phyloP scores from a whole-genome alignment of 768 basidiomycete species.

The Boletus rubroflammeus region DNA sequence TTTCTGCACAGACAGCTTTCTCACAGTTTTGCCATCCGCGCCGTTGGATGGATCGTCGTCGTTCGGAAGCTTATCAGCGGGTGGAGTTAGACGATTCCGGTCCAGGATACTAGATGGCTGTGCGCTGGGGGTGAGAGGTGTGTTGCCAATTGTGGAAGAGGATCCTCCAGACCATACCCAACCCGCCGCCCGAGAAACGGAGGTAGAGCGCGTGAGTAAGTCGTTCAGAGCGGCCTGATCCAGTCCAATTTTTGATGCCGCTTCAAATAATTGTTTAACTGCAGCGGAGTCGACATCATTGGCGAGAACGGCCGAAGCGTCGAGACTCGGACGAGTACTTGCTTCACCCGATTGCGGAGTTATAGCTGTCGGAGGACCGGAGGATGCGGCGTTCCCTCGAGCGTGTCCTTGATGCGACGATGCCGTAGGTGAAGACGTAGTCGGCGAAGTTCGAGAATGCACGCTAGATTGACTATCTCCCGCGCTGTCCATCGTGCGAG shows the following conservation, averaged over 20 bases:
- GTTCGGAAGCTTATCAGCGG: conserved; percentile 25
- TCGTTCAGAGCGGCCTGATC: conserved; percentile 70
- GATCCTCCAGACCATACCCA: conserved; percentile 34
- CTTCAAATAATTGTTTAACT: conserved; percentile 70
- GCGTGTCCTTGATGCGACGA: conserved; percentile 30
- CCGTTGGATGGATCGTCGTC: conserved; percentile 33
- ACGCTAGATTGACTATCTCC: conserved; percentile 31
- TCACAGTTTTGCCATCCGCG: conserved; percentile 25
- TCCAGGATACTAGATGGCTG: conserved; percentile 11
- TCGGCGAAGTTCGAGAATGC: conserved; percentile 30
- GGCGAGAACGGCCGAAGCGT: conserved; percentile 21
- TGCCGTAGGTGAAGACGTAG: conserved; percentile 35
- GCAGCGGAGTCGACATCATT: conserved; percentile 46
- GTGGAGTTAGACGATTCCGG: conserved; percentile 13
- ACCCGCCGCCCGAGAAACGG: conserved; percentile 53
- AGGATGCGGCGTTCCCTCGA: conserved; percentile 31
- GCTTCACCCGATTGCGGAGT: conserved; percentile 12
- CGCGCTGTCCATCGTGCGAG: conserved; percentile 27
- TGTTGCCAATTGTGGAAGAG: conserved; percentile 9
- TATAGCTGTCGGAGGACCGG: conserved; percentile 14
- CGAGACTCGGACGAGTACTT: conserved; percentile 21
- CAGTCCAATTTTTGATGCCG: conserved; percentile 70
- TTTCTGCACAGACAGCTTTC: conserved; percentile 27
- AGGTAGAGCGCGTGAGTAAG: conserved; percentile 66
- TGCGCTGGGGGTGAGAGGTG: conserved; percentile 23